Evolutionary conservation across 768 basidiomycete genomes (phyloP).

Genomic region (Trametes cingulata): DNA sequence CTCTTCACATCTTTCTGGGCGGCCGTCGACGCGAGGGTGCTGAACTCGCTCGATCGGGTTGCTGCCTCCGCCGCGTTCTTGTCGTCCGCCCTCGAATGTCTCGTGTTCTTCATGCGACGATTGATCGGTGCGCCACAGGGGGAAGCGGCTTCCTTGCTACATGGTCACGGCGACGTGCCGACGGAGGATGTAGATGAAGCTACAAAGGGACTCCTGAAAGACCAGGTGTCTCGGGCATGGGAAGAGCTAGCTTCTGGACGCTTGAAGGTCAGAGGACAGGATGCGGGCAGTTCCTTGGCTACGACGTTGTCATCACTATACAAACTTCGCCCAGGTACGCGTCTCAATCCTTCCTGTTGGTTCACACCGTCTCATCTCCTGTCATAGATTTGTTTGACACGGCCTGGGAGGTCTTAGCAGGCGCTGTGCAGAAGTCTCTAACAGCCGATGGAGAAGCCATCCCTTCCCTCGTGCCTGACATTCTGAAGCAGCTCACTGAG

Average conservation of each 20-base stretch:
- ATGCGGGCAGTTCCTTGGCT: constrained; percentile 46
- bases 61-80: constrained; percentile 65
- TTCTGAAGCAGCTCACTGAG: constrained; percentile 48
- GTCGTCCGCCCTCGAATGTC: constrained; percentile 68
- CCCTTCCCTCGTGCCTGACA: constrained; percentile 42
- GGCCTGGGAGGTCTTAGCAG: constrained; percentile 48
- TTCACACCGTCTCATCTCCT: neutral
- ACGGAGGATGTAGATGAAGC: neutral
- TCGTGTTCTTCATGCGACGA: constrained; percentile 56
- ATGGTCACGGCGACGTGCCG: neutral
- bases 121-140: constrained; percentile 31
- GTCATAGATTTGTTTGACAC: constrained; percentile 46
- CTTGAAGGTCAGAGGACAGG: constrained; percentile 48
- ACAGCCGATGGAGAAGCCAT: constrained; percentile 11
- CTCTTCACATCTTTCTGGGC: constrained; percentile 84
- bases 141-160: constrained; percentile 6
- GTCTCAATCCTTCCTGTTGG: neutral
- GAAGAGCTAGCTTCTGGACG: constrained; percentile 43
- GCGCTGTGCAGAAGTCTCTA: constrained; percentile 28
- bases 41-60: constrained; percentile 56
- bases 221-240: constrained; percentile 52
- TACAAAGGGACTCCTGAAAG: constrained; percentile 39
- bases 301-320: constrained; percentile 39
- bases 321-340: constrained; percentile 31
- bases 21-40: constrained; percentile 67